Evolutionary conservation across 345 rosid genomes (phyloP), one percentile per base, ranked within the genome.

Genomic region (Abelmoschus esculentus): DNA sequence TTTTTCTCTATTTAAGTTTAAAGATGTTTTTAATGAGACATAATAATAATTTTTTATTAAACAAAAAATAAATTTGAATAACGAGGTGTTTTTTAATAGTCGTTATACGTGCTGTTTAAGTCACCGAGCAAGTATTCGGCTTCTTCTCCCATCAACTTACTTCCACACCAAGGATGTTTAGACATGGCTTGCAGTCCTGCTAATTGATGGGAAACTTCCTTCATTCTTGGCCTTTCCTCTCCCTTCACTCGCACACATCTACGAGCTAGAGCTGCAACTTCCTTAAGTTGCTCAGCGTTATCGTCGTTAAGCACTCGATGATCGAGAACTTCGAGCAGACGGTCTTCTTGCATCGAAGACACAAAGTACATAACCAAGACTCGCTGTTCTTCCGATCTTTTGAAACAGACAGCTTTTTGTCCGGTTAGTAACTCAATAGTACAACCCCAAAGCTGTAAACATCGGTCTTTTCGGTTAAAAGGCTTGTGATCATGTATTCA

Each of bases 171-270:
- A n/a, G n/a, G n/a, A n/a, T n/a, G n/a, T n/a, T n/a, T n/a, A n/a
- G n/a, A n/a, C n/a, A n/a, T n/a, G n/a, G 26, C 26, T 22, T 22
- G 26, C 26, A 22, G 6, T 42, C 68, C 68, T 64, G 54, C 69
- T 65, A 65, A 44, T 65, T 65, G 54, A 65, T 65, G 55, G 36
- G 55, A 54, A 19, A 64, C 18, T 42, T 64, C 68, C 53, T 64
- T 64, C 53, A 64, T 63, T 18, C 32, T 63, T 5, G 67, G 67
- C 49, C 52, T 63, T 63, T 63, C 34, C 18, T 63, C 67, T 63
- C 67, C 52, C 17, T 40, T 73, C 31, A 63, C n/a, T 40, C 52
- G 40, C 50, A 40, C 67, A 63, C 52, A 63, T 63, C 31, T 52
- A 31, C 59, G 1, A 32, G 60, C 60, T 29, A 67, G 31, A 14